A percentile compares a stretch with the other conserved stretches of the same genome.
Conservation (phyloP, 2,329 filamentous ascomycete genomes). For the Xylaria sp. region DNA sequence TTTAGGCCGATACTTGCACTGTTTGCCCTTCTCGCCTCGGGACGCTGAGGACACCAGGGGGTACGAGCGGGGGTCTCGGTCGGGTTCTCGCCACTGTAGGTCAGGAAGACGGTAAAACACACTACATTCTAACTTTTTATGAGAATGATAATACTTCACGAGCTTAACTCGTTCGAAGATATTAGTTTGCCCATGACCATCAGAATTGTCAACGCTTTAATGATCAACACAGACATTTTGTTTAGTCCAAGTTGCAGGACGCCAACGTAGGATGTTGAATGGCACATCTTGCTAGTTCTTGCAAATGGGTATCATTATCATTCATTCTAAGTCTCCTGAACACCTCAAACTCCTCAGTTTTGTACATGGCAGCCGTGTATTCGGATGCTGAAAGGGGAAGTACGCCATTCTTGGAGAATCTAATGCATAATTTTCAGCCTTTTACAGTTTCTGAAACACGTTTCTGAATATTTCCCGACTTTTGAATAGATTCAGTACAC, state of each 20-base stretch:
- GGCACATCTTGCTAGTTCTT: background rate
- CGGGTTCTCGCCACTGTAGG: background rate
- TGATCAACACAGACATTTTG: background rate
- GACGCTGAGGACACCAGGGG: background rate
- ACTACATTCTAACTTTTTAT: background rate
- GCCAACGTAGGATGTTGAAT: background rate
- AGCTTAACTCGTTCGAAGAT: background rate
- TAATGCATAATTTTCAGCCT: background rate
- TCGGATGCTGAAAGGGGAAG: background rate
- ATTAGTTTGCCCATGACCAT: too few species aligned
- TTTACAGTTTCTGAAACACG: conserved; percentile 74
- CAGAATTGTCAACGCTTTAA: background rate
- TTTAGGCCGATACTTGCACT: background rate
- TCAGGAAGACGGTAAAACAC: background rate
- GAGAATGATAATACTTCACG: too few species aligned
- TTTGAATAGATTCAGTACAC: conserved; percentile 86
- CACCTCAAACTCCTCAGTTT: conserved; percentile 8
- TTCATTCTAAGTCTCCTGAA: background rate
- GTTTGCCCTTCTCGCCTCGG: background rate
- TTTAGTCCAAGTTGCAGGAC: background rate
- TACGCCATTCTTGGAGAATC: background rate
- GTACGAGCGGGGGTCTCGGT: background rate
- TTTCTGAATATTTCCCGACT: conserved; percentile 88
- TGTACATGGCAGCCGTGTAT: background rate
- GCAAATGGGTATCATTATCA: conserved; percentile 23